Evolutionary conservation across 345 rosid species (phyloP), one percentile per base, ranked within the genome.

Genomic region (Pistacia vera): DNA sequence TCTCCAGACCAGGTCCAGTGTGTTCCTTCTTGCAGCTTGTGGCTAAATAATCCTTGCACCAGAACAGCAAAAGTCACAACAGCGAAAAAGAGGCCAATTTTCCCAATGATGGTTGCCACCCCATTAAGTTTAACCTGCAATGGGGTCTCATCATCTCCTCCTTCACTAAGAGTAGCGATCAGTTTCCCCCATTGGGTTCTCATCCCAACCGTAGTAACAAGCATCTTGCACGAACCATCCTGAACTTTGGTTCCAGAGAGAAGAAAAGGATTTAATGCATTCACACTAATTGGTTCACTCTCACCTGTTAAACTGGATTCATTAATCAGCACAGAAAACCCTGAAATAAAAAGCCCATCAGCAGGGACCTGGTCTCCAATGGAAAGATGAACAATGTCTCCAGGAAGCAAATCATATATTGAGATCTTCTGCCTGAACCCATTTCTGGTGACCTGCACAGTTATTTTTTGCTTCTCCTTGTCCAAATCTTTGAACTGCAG

Each of bases 111-210:
- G 65, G 96, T 89, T 60, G 98, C 91, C 80, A 95, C 94, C 63
- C 91, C 96, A 72, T 93, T 87, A 48, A 93, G 90, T 75, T 91
- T 89, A 67, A 87, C 91, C 83, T 93, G 98, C 78, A 95, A 81
- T 44, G 99, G 99, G 63, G 99, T 93, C 80, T 89, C 90, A 83
- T 95, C 97, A 81, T 86, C 88, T 18, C 90, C 91, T 58, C 96
- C 92, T 62, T 85, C 90, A 79, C 90, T 88, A 49, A 92, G 89
- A 76, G 92, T 88, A 55, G 95, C 91, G 95, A 93, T 92, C 84
- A 92, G 80, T 76, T 93, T 88, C 20, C 97, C 98, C 97, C 97
- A 92, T 25, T 85, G 91, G 41, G 98, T 95, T 83, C 95, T 90
- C 96, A 88, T 93, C 63, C 98, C 99, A 71, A 93, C 98, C 2